Evolutionary conservation across 805 yeast genomes (phyloP), one percentile per base, ranked within the genome.

Genomic region (Schwanniomyces polymorphus): DNA sequence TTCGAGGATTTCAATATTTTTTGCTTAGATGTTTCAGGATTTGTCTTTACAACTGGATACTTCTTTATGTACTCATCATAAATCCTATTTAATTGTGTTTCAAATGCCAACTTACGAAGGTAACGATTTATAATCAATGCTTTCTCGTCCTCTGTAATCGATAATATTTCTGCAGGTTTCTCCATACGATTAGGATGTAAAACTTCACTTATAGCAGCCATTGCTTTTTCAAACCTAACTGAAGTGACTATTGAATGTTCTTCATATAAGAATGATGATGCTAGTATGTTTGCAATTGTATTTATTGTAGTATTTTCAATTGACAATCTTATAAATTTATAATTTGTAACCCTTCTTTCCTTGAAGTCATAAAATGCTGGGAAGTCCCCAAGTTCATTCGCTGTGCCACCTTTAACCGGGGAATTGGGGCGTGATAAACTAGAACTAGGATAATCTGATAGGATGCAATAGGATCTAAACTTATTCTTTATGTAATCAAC

Each of bases 401-500:
- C 12, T 4, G 50, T 17, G 6, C 28, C 43, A 4, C 56, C 58
- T n/a, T 58, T 61, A 1, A 47, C 51, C 1, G 65, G 63, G 12
- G 60, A 54, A 11, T 43, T 42, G 5, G 63, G 58, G 14, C 65
- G 46, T 3, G 60, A 52, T 9, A 57, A 38, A 6, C 41, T 49
- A 14, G 51, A 52, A 27, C 55, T 67, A 2, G 90, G 88, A 7
- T 50, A 47, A 23, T 68, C 81, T 3, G 82, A 67, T 18, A 86
- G 61, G 4, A 86, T 72, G 53, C 87, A 76, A 56, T 79, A 61
- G 1, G 87, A 70, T 45, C 92, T 68, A 61, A 84, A 85, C 62
- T 80, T 79, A 68, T 86, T 86, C 57, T 84, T 84, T 41, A 72
- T 59, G 76, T 82, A 86, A 58, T 86, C 91, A 16, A 83, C 74